Base-by-base conservation (phyloP, 2,329 filamentous ascomycete species). In the Ophiostoma pallidulum region DNA sequence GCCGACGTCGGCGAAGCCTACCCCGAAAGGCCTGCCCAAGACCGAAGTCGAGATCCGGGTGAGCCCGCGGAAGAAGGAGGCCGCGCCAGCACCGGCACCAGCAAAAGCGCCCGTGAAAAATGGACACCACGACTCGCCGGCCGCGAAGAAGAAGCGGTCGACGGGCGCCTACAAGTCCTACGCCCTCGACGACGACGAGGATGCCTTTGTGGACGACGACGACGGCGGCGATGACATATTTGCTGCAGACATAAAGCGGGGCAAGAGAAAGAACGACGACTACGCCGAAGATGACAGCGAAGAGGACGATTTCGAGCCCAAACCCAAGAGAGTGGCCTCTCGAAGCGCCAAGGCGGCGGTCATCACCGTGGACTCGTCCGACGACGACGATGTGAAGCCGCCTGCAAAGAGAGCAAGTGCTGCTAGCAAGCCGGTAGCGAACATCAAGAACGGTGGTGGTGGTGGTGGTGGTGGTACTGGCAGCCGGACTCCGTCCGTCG, bases 221-320 rank as follows among this genome's bases (percentile, higher is more conserved):
- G 78, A 86, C 38, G 82, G 77, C 3, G 84, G 78, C n/a, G 84
- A 88, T 54, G 90, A 95, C 57, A 89, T 95, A 18, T 90, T 90
- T 63, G 84, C 82, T 13, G 82, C 84, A 4, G 80, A 86, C 54
- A 75, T 74, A 29, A 84, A 80, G 60, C 75, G 75, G 41, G 69
- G 76, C 38, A 86, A 80, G 60, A 73, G 77, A 41, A 84, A 80
- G 57, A 80, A 80, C 35, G 86, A 92, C 59, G 82, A 87, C 45
- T 87, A 90, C 48, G 74, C 77, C 50, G 84, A 84, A 51, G 84
- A 84, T 16, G 48, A 79, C 18, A 73, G 72, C 38, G 84, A 82
- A 40, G 87, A 92, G 47, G 83, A 88, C 28, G 80, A 87, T 41
- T 60, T 77, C 22, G 63, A 75, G 9, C 74, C 82, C 1, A 74